Base-by-base conservation (phyloP, 805 yeast genomes). In the Blastobotrys americana region DNA sequence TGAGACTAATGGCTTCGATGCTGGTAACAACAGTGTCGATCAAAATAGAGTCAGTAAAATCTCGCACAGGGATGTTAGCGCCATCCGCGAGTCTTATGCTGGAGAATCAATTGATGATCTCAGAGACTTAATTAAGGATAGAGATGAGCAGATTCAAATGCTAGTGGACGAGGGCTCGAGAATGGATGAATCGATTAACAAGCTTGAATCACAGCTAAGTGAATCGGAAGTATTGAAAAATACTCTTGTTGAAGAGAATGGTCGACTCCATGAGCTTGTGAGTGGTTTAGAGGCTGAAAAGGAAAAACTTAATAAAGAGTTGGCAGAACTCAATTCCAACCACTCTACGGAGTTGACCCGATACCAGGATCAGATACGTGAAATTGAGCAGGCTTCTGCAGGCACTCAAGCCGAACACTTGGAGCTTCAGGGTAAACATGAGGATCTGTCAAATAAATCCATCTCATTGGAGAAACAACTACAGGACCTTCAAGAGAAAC, bases 161-260 rank as follows among this genome's bases (percentile, higher is more conserved):
- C 58, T 76, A 8, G 53, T 72, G 20, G 69, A 66, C 23, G 78
- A 74, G 53, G 72, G 75, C 34, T 64, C 72, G 16, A 67, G 73
- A 48, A 69, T 74, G 73, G 81, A 77, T 48, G 50, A 48, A 27
- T 52, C 51, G 16, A 47, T 61, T 10, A 55, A 54, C 34, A 49
- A 52, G 16, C 51, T 61, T n/a, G 55, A 60, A 39, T 44, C 47
- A 10, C 57, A 53, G 40, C 47, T 54, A n/a, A 43, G 33, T 3
- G 60, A 60, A 28, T 51, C 56, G 0, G 63, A 60, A 48, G 42
- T 33, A 15, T 28, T 55, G 35, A 59, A 53, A 25, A 49, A 43
- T 19, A 43, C 52, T 4, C 50, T 57, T 5, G 50, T 48, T 18
- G 56, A 54, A 28, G 63, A 60, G 34, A 60, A 58, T 39, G 53